A percentile compares a stretch with the other conserved stretches of the same genome.
These are phyloP conservation scores for Clarireedia monteithiana DNA, from an alignment of 2,329 filamentous ascomycete genomes.

Conservation along the genomic window DNA sequence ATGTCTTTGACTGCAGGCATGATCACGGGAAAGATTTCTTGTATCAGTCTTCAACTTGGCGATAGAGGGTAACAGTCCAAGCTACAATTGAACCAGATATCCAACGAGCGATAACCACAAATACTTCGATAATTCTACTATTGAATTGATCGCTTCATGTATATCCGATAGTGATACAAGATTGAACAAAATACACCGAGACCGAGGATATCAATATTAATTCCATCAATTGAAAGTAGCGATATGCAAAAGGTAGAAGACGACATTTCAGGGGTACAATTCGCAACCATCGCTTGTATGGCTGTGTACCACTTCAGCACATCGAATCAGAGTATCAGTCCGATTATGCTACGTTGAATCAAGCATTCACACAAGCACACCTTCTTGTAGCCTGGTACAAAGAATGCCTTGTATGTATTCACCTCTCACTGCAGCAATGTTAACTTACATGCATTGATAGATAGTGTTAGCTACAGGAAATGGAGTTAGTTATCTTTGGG, in stretches of 20 bases:
- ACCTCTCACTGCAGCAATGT: background rate
- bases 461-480: background rate
- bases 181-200: background rate
- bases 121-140: background rate
- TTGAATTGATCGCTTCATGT: background rate
- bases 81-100: background rate
- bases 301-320: background rate
- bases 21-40: background rate
- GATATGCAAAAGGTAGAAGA: background rate
- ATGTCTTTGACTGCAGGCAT: background rate
- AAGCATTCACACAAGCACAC: background rate
- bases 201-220: background rate
- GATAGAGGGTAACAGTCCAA: background rate
- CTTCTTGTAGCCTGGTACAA: background rate
- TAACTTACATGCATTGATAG: background rate
- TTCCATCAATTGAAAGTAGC: conserved; percentile 5
- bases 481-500: background rate
- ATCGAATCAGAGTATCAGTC: background rate
- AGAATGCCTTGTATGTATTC: background rate
- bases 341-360: background rate
- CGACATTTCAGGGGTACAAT: conserved; percentile 6
- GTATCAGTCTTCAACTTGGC: background rate
- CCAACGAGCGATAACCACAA: background rate
- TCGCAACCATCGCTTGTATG: conserved; percentile 8
- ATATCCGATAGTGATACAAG: background rate